phyloP scores from a whole-genome alignment of 2,329 filamentous ascomycete genomes.

The Dryadomyces quercivorus region DNA sequence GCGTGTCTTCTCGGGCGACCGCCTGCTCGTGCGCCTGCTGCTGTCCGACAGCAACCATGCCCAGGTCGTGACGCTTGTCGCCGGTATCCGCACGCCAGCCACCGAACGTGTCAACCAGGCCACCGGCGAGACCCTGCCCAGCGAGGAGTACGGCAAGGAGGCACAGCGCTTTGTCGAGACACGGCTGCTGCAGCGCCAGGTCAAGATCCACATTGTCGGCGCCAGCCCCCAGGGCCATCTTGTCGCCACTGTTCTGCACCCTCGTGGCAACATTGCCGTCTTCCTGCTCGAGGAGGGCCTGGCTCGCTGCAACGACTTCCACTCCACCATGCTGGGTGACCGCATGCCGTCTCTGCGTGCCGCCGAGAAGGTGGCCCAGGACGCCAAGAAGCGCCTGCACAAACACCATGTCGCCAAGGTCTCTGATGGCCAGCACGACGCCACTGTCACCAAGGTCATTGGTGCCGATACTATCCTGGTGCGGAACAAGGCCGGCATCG shows the following conservation, averaged over 20 bases:
- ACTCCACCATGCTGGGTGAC: constrained; percentile 79
- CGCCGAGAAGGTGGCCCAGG: constrained; percentile 77
- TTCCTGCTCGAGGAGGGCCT: constrained; percentile 83
- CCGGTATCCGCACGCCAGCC: constrained; percentile 79
- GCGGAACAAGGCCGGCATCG: constrained; percentile 68
- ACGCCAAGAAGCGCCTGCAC: constrained; percentile 65
- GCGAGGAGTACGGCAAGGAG: constrained; percentile 83
- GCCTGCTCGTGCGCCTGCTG: constrained; percentile 72
- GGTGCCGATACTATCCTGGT: constrained; percentile 83
- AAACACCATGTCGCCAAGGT: constrained; percentile 66
- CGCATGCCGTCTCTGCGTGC: constrained; percentile 79
- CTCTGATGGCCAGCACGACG: constrained; percentile 57
- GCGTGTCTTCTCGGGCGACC: constrained; percentile 81
- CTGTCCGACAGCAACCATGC: constrained; percentile 73
- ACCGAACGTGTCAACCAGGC: constrained; percentile 73
- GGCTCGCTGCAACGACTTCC: constrained; percentile 87
- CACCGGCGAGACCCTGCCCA: constrained; percentile 68
- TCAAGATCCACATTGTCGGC: constrained; percentile 73
- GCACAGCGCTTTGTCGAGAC: constrained; percentile 79
- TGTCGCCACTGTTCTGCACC: constrained; percentile 79
- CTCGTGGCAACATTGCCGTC: constrained; percentile 82
- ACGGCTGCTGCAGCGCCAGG: constrained; percentile 72
- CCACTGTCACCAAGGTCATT: constrained; percentile 72
- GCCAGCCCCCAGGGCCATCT: constrained; percentile 83
- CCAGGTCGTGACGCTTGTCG: constrained; percentile 79